Percentiles rank a stretch among this genome's conserved stretches.
These are phyloP conservation scores for Cordyceps militaris DNA, from an alignment of 2,329 filamentous ascomycete species.

Conservation along the genomic window DNA sequence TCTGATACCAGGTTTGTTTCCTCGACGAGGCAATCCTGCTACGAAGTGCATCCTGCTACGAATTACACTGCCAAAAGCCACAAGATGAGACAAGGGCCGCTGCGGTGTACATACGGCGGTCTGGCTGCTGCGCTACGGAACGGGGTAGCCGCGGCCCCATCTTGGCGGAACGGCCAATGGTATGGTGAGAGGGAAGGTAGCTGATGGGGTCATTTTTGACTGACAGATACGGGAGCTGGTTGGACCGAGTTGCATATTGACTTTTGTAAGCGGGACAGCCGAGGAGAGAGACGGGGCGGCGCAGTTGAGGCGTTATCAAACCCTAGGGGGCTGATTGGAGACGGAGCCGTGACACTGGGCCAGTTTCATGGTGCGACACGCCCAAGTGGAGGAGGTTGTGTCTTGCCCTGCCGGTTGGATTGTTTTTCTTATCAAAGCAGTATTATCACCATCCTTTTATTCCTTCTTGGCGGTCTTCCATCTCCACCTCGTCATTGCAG, in stretches of 20 bases:
- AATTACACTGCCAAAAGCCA: background rate
- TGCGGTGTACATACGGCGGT: too few relatives aligned
- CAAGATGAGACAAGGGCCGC: background rate
- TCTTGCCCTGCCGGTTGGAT: too few relatives aligned
- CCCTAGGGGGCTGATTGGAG: conserved; percentile 3
- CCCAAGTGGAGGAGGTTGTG: background rate
- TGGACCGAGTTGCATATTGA: too few relatives aligned
- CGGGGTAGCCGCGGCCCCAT: background rate
- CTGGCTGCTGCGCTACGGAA: too few relatives aligned
- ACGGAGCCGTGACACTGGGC: conserved; percentile 8
- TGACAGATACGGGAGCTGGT: background rate
- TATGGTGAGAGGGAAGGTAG: too few relatives aligned
- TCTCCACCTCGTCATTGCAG: too few relatives aligned
- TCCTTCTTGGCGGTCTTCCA: too few relatives aligned
- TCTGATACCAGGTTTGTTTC: conserved; percentile 9
- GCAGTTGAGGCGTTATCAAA: background rate
- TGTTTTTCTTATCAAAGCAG: too few relatives aligned
- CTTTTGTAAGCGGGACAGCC: background rate
- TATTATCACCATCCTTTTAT: too few relatives aligned
- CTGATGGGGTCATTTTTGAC: background rate
- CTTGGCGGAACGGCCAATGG: background rate
- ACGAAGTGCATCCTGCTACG: background rate
- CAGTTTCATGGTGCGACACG: conserved; percentile 12
- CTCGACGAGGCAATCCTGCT: background rate
- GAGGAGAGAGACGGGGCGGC: background rate